Percentiles rank a stretch among this genome's conserved stretches.
Conservation (phyloP, 129 eudicot species). For the Artemisia tridentata region DNA sequence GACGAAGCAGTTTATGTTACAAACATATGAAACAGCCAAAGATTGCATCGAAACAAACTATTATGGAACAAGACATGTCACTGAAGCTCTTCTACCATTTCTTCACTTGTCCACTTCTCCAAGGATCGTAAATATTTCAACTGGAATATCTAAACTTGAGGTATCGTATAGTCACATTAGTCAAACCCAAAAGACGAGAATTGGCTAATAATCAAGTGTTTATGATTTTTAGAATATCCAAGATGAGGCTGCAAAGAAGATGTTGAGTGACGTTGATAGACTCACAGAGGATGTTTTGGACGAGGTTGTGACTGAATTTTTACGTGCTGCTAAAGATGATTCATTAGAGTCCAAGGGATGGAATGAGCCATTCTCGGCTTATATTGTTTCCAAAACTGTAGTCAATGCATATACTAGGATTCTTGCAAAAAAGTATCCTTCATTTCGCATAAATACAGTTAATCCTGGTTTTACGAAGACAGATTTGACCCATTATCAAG, state of each 20-base stretch:
- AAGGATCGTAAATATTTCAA: conserved; percentile 23
- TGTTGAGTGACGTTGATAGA: conserved; percentile 18
- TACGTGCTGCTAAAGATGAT: conserved; percentile 23
- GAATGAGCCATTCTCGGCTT: conserved; percentile 27
- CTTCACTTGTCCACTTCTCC: conserved; percentile 25
- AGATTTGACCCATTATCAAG: conserved; percentile 17
- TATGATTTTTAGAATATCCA: conserved; percentile 18
- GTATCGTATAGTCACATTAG: conserved; percentile 2
- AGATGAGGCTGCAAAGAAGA: conserved; percentile 15
- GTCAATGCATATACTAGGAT: conserved; percentile 21
- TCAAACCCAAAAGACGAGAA: not conserved
- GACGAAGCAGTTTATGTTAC: conserved; percentile 26
- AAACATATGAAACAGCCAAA: conserved; percentile 32
- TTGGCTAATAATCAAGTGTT: not conserved
- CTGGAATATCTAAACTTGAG: conserved; percentile 27
- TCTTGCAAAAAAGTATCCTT: conserved; percentile 19
- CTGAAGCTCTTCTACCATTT: conserved; percentile 23
- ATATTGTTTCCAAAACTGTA: conserved; percentile 21
- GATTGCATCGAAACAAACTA: conserved; percentile 32
- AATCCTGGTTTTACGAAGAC: conserved; percentile 28
- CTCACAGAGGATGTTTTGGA: conserved; percentile 24
- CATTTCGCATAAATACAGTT: conserved; percentile 5
- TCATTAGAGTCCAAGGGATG: conserved; percentile 27
- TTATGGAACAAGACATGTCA: conserved; percentile 27
- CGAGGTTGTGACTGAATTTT: conserved; percentile 21